Conservation (phyloP, 2,329 filamentous ascomycete genomes). For the Myotisia sp. region DNA sequence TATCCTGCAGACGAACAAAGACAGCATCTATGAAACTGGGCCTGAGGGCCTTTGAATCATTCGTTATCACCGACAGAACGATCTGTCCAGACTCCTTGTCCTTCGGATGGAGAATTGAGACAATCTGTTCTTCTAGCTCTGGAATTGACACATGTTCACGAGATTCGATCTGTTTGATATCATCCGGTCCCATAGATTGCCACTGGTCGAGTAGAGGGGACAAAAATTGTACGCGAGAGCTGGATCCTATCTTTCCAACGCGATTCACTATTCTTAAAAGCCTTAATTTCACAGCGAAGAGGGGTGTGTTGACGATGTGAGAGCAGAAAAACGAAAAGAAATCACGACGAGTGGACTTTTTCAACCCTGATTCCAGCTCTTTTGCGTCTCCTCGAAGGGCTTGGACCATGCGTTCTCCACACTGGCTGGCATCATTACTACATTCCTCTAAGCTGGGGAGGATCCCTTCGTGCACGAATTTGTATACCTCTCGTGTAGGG, state of each 20-base stretch:
- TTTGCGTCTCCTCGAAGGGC: slow-evolving; percentile 41
- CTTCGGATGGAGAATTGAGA: slow-evolving; percentile 40
- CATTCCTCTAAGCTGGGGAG: slow-evolving; percentile 71
- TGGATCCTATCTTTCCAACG: slow-evolving; percentile 57
- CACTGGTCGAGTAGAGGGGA: slow-evolving; percentile 60
- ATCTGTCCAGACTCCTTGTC: slow-evolving; percentile 44
- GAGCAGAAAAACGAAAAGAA: slow-evolving; percentile 59
- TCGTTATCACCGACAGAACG: slow-evolving; percentile 38
- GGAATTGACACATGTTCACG: slow-evolving; percentile 34
- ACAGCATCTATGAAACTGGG: slow-evolving; percentile 47
- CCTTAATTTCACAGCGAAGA: slow-evolving; percentile 53
- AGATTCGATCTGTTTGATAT: slow-evolving; percentile 38
- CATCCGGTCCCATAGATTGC: slow-evolving; percentile 41
- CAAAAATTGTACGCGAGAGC: slow-evolving; percentile 58
- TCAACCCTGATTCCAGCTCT: slow-evolving; percentile 36
- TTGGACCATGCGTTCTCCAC: slow-evolving; percentile 49
- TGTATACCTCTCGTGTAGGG: slow-evolving; percentile 41
- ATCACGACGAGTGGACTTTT: slow-evolving; percentile 48
- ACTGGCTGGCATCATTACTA: slow-evolving; percentile 59
- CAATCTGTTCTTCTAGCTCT: slow-evolving; percentile 39
- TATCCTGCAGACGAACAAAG: slow-evolving; percentile 53
- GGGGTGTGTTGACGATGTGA: slow-evolving; percentile 55
- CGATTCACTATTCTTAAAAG: slow-evolving; percentile 60
- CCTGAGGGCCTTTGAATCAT: slow-evolving; percentile 31
- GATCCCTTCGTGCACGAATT: slow-evolving; percentile 52